Base-by-base conservation (phyloP, 306 rosid genomes). In the Rosa persica region DNA sequence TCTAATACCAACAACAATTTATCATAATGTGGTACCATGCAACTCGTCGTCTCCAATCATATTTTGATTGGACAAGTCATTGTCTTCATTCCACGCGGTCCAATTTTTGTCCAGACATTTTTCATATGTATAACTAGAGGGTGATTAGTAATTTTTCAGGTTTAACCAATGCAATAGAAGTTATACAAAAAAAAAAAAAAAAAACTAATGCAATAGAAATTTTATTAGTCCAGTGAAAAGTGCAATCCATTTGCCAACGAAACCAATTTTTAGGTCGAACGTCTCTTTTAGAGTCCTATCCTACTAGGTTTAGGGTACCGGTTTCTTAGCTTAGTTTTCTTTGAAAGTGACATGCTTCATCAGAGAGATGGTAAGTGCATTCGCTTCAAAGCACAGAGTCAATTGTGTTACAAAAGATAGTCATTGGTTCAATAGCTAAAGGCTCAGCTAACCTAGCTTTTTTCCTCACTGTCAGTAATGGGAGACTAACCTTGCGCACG, bases 1-100 rank as follows among this genome's bases (percentile, higher is more conserved):
- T 77, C 78, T 71, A 81, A 78, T 73, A 84, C 81, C 68, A 76
- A 78, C 86, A 87, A 78, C 76, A 58, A 23, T 42, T 61, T 60
- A 64, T 23, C 78, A 71, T 23, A 4, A 15, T 65, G 79, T 77
- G 76, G 69, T 62, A 72, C 72, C 79, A 57, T 39, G 71, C 47
- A 67, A 57, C 39, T 71, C 39, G 15, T 34, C 66, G 38, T 70
- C 75, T 75, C 78, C 81, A 70, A 73, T 75, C 73, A 79, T 81
- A 72, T 65, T 19, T 40, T 77, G 77, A 70, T 64, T 57, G 58
- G 82, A 72, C 82, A 67, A 70, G 30, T 61, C 42, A 3, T 10
- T 51, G 38, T 39, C 38, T 58, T 69, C 65, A 81, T 47, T 69
- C 16, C 81, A 52, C 3, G 60, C n/a, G 34, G 34, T 25, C 17